Percentiles rank a stretch among this genome's conserved stretches.
These are phyloP conservation scores for Blastocladiella emersonii DNA, from an alignment of 371 early-diverging fungal genomes.

Conservation along the genomic window DNA sequence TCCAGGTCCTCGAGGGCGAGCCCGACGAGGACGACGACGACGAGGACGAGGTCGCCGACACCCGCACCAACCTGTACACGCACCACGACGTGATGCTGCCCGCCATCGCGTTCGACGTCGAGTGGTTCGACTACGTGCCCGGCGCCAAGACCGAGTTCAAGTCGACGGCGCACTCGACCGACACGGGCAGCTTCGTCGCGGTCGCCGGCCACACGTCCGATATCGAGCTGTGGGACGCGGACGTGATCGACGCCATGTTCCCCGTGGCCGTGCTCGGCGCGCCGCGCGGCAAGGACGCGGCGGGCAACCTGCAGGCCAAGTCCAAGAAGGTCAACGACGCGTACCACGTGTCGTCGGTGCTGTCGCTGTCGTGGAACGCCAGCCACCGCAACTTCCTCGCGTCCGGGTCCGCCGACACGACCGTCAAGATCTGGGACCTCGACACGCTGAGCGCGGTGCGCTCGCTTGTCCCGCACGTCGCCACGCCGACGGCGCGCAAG, in stretches of 20 bases:
- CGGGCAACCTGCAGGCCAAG: conserved; percentile 34
- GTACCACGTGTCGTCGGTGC: conserved; percentile 66
- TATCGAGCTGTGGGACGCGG: conserved; percentile 95
- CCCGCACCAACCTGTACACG: conserved; percentile 64
- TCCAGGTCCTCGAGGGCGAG: conserved; percentile 54
- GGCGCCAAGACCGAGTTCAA: conserved; percentile 34
- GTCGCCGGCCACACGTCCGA: conserved; percentile 91
- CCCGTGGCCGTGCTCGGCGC: conserved; percentile 77
- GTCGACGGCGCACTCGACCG: conserved; percentile 9
- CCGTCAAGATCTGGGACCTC: conserved; percentile 9
- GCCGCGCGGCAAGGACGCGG: conserved; percentile 16
- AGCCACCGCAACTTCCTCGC: conserved; percentile 5
- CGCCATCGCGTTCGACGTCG: conserved; percentile 84
- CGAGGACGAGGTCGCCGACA: conserved; percentile 45
- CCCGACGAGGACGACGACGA: not conserved
- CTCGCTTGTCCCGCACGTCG: conserved; percentile 11
- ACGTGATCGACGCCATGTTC: conserved; percentile 73
- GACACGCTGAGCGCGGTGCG: not conserved
- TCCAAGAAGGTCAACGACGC: conserved; percentile 15
- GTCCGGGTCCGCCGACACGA: conserved; percentile 6
- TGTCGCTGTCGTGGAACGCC: conserved; percentile 1
- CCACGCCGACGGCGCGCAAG: conserved; percentile 42
- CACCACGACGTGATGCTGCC: conserved; percentile 98
- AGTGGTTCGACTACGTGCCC: conserved; percentile 78
- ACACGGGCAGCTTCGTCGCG: conserved; percentile 57